These are phyloP conservation scores for Nannochloris sp. DNA, from an alignment of 139 green algal genomes.

Conservation along the genomic window DNA sequence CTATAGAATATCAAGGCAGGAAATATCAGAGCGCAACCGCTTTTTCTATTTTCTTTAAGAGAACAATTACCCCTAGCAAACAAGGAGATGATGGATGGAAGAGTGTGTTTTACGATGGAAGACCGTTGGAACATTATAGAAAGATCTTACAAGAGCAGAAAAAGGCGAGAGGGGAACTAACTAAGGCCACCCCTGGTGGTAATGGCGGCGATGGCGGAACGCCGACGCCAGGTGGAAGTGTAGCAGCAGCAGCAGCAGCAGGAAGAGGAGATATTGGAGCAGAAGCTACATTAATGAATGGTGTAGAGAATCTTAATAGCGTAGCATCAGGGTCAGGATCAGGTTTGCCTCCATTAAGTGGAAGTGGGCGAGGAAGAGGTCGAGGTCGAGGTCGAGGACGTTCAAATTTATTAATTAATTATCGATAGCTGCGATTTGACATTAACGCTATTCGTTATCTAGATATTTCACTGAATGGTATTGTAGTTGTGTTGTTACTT, in stretches of 20 bases:
- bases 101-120: constrained; percentile 42
- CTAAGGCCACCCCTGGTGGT: background rate
- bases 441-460: no score
- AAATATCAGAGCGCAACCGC: constrained; percentile 39
- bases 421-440: no score
- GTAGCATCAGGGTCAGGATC: no score
- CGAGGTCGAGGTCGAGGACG: no score
- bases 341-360: no score
- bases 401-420: no score
- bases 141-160: background rate
- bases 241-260: background rate
- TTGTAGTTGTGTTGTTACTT: no score
- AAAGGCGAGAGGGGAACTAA: background rate
- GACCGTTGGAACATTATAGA: constrained; percentile 28
- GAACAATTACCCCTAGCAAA: constrained; percentile 47
- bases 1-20: constrained; percentile 43
- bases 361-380: no score
- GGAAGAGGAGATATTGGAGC: background rate
- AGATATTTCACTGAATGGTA: no score
- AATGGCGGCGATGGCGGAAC: background rate
- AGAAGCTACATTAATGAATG: background rate
- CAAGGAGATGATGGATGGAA: constrained; percentile 68
- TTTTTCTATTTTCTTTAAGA: constrained; percentile 58
- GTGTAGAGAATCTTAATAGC: no score
- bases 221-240: no score